phyloP scores from a whole-genome alignment of 2,329 filamentous ascomycete species.

The Pezicula radicicola region DNA sequence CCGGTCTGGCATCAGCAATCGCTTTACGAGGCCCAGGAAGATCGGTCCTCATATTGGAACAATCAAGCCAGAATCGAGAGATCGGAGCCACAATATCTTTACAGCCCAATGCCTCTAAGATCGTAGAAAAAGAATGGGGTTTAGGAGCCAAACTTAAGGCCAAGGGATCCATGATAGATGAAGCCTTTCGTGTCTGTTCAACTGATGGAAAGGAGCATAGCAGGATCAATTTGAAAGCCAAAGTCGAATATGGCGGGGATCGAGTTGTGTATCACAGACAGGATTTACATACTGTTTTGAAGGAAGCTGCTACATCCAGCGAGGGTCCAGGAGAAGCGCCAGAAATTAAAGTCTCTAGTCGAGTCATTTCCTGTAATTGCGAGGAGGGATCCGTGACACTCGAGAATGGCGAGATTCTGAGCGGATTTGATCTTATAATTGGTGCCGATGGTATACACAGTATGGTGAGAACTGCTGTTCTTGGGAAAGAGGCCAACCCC shows the following conservation, averaged over 20 bases:
- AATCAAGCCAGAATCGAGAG: conserved; percentile 31
- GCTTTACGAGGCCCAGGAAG: conserved; percentile 23
- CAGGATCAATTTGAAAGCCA: neutral
- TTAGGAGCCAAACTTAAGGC: conserved; percentile 11
- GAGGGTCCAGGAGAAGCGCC: neutral
- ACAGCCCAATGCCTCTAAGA: conserved; percentile 32
- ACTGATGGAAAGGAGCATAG: neutral
- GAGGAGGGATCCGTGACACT: conserved; percentile 11
- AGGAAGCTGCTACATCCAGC: conserved; percentile 23
- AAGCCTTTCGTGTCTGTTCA: neutral
- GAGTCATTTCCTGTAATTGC: neutral
- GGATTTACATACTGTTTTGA: conserved; percentile 35
- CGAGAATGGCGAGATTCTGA: conserved; percentile 22
- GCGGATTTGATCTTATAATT: conserved; percentile 27
- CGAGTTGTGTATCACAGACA: conserved; percentile 30
- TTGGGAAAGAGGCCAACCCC: neutral
- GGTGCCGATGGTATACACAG: conserved; percentile 31
- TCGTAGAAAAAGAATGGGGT: conserved; percentile 27
- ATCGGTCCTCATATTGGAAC: conserved; percentile 17
- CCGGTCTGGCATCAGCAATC: conserved; percentile 25
- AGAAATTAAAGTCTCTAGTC: neutral
- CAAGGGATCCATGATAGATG: neutral
- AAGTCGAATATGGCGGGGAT: neutral
- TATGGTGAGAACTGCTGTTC: neutral
- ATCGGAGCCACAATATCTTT: conserved; percentile 36